phyloP scores from a whole-genome alignment of 2,329 filamentous ascomycete species.

The Paracoccidioides lutzii region DNA sequence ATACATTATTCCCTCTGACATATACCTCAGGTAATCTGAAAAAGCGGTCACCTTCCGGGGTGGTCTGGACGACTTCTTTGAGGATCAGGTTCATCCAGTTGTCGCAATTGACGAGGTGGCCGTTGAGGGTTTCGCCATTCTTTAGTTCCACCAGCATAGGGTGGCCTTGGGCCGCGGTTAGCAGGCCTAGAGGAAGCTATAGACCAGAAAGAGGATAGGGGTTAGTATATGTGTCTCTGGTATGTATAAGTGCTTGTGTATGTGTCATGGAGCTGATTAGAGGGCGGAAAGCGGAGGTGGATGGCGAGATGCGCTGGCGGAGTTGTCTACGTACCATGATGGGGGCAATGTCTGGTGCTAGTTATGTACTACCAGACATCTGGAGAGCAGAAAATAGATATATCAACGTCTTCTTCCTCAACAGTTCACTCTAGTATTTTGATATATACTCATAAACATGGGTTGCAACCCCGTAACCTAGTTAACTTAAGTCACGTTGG shows the following conservation, averaged over 20 bases:
- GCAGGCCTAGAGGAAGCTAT: slow-evolving; percentile 58
- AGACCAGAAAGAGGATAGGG: not conserved
- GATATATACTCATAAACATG: not conserved
- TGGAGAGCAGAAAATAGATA: not conserved
- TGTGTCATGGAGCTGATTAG: not conserved
- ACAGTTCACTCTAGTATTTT: not conserved
- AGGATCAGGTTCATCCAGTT: slow-evolving; percentile 99
- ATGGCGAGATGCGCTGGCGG: not conserved
- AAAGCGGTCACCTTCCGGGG: slow-evolving; percentile 88
- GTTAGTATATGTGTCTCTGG: not conserved
- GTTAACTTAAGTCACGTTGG: no score
- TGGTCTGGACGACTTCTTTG: slow-evolving; percentile 95
- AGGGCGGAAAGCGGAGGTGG: not conserved
- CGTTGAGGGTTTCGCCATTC: slow-evolving; percentile 94
- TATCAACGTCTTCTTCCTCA: not conserved
- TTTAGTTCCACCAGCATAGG: slow-evolving; percentile 97
- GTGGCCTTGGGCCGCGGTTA: slow-evolving; percentile 92
- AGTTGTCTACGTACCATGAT: not conserved
- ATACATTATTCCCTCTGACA: slow-evolving; percentile 90
- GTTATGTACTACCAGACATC: not conserved
- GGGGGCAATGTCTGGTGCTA: not conserved
- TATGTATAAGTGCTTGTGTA: not conserved
- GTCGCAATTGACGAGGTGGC: slow-evolving; percentile 90
- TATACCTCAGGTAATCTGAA: slow-evolving; percentile 86
- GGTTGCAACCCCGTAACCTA: no score